Evolutionary conservation across 306 rosid species (phyloP).

Genomic region (Dryas octopetala): DNA sequence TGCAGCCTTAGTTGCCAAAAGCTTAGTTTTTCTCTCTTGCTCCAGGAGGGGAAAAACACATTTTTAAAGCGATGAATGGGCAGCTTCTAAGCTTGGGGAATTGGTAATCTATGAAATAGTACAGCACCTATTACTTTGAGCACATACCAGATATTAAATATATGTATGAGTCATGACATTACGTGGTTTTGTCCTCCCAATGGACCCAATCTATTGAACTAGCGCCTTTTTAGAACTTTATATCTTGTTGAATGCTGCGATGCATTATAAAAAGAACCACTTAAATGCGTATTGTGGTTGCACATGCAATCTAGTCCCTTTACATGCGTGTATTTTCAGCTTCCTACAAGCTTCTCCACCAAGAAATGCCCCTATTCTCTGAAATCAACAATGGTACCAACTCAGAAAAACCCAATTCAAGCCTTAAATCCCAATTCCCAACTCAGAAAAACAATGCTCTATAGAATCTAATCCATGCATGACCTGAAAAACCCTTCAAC

Average conservation of each 20-base stretch:
- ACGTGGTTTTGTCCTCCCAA: neutral
- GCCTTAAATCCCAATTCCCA: slow-evolving; percentile 3
- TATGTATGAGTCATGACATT: neutral
- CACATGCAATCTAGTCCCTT: neutral
- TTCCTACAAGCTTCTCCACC: neutral
- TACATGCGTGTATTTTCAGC: neutral
- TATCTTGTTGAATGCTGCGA: neutral
- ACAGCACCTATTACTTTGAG: neutral
- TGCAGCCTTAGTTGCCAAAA: neutral
- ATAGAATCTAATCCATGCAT: neutral
- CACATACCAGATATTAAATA: too few species aligned
- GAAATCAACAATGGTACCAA: neutral
- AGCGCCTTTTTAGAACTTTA: neutral
- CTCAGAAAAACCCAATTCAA: neutral
- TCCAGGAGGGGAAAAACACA: neutral
- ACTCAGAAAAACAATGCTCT: neutral
- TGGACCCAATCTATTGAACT: neutral
- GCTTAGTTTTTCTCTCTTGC: neutral
- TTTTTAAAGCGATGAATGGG: too few species aligned
- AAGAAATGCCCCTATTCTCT: neutral
- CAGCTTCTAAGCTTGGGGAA: neutral
- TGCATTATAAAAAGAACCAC: neutral
- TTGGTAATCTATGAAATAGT: neutral
- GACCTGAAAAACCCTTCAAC: neutral
- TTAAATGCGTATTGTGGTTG: too few species aligned